phyloP scores from a whole-genome alignment of 2,329 filamentous ascomycete genomes.

The Rutstroemia sydowiana region DNA sequence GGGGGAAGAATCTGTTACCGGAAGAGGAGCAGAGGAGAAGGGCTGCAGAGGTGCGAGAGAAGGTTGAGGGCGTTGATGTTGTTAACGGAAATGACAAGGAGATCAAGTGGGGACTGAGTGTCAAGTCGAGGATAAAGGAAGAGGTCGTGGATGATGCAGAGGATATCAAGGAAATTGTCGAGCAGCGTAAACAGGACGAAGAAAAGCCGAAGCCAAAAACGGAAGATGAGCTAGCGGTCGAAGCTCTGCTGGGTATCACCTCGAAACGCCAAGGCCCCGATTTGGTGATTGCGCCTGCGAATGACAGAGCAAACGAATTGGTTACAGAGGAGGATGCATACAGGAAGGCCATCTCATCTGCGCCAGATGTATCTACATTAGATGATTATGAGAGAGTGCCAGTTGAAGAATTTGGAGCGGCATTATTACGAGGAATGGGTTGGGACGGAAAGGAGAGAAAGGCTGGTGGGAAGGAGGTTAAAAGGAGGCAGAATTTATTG shows the following conservation, averaged over 20 bases:
- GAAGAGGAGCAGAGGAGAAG: slow-evolving; percentile 43
- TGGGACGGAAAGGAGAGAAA: slow-evolving; percentile 66
- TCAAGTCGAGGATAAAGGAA: slow-evolving; percentile 34
- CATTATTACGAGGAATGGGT: slow-evolving; percentile 85
- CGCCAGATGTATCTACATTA: slow-evolving; percentile 68
- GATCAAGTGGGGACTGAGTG: slow-evolving; percentile 41
- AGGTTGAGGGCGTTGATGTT: slow-evolving; percentile 27
- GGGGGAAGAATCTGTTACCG: slow-evolving; percentile 51
- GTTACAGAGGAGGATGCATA: slow-evolving; percentile 62
- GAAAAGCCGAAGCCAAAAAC: slow-evolving; percentile 29
- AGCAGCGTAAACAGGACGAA: slow-evolving; percentile 23
- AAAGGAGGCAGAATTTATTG: slow-evolving; percentile 70
- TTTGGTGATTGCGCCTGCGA: slow-evolving; percentile 42
- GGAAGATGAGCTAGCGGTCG: slow-evolving; percentile 58
- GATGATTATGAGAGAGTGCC: slow-evolving; percentile 85
- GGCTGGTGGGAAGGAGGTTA: slow-evolving; percentile 54
- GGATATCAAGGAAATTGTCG: slow-evolving; percentile 7
- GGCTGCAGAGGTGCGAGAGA: slow-evolving; percentile 26
- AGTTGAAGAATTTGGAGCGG: slow-evolving; percentile 90
- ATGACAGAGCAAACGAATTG: slow-evolving; percentile 13
- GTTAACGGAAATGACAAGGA: slow-evolving; percentile 36
- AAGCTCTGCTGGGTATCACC: slow-evolving; percentile 55
- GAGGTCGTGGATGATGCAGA: slow-evolving; percentile 22
- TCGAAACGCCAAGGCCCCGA: slow-evolving; percentile 38
- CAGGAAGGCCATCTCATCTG: slow-evolving; percentile 58